phyloP scores from a whole-genome alignment of 129 eudicot species.

The Oenanthe sinensis region DNA sequence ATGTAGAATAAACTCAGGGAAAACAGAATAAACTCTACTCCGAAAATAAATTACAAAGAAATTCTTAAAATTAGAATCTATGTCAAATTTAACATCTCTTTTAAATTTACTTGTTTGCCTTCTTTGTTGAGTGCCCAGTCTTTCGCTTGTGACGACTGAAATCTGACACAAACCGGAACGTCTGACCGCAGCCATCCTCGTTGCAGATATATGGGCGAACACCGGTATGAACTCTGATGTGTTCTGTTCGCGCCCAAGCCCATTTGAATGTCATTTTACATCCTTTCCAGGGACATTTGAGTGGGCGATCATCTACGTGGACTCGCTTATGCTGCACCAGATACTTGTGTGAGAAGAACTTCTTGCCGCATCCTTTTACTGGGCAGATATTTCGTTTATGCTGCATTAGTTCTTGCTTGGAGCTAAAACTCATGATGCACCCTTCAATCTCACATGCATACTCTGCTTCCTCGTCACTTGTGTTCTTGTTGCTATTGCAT shows the following conservation, averaged over 20 bases:
- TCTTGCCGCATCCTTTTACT: slow-evolving; percentile 78
- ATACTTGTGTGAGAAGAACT: slow-evolving; percentile 92
- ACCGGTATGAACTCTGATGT: slow-evolving; percentile 90
- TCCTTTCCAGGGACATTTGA: slow-evolving; percentile 97
- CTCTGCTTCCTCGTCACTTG: slow-evolving; percentile 44
- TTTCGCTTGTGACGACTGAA: slow-evolving; percentile 97
- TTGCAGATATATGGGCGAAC: slow-evolving; percentile 77
- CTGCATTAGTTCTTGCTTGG: slow-evolving; percentile 54
- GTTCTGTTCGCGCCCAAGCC: slow-evolving; percentile 99
- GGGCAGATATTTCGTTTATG: slow-evolving; percentile 80
- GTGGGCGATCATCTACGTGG: slow-evolving; percentile 82
- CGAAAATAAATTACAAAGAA: slow-evolving; percentile 17
- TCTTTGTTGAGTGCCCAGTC: slow-evolving; percentile 82
- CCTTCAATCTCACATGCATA: slow-evolving; percentile 75
- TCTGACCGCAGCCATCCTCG: slow-evolving; percentile 83
- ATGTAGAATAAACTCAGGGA: slow-evolving; percentile 17
- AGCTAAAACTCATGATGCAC: slow-evolving; percentile 77
- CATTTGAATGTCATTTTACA: slow-evolving; percentile 93
- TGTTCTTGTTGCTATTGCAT: neutral
- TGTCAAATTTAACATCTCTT: slow-evolving; percentile 18
- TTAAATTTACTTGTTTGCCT: slow-evolving; percentile 22
- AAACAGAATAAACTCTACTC: slow-evolving; percentile 28
- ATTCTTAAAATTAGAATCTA: slow-evolving; percentile 24
- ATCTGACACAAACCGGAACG: slow-evolving; percentile 92
- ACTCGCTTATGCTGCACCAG: slow-evolving; percentile 96